Conservation (phyloP, 768 basidiomycete species). For the Kwoniella sp. region DNA sequence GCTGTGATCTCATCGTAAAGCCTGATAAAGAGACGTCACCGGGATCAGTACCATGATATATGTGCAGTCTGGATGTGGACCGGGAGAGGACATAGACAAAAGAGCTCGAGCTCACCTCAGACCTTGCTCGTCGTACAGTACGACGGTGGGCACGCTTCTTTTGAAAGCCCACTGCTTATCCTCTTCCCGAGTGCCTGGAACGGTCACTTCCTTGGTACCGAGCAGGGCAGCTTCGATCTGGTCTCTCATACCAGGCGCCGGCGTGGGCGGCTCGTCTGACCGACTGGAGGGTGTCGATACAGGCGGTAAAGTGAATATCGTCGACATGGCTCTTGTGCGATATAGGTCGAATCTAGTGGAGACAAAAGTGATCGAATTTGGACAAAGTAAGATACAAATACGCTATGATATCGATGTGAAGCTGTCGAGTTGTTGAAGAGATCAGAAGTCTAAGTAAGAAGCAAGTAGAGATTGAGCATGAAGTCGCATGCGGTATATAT, state of each 20-base stretch:
- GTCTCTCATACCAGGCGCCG: constrained; percentile 24
- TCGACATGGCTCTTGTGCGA: not conserved
- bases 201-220: constrained; percentile 25
- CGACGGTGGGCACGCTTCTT: constrained; percentile 74
- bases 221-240: constrained; percentile 44
- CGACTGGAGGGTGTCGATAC: not conserved
- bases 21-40: constrained; percentile 18
- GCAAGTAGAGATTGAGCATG: too few relatives aligned
- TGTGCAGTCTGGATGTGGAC: not conserved
- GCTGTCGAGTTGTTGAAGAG: too few relatives aligned
- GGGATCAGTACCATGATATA: not conserved
- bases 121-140: constrained; percentile 84
- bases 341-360: too few relatives aligned
- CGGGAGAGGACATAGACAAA: not conserved
- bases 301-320: not conserved
- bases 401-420: too few relatives aligned
- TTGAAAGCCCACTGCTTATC: constrained; percentile 54
- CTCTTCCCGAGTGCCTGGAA: constrained; percentile 37
- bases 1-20: constrained; percentile 55
- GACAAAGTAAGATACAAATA: too few relatives aligned
- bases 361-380: too few relatives aligned
- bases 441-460: too few relatives aligned
- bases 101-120: constrained; percentile 60
- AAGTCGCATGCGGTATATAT: too few relatives aligned
- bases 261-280: constrained; percentile 1